Percentiles rank a stretch among this genome's conserved stretches.
phyloP scores from a whole-genome alignment of 192 early-diverging fungal species.

The Phlyctochytrium arcticum region DNA sequence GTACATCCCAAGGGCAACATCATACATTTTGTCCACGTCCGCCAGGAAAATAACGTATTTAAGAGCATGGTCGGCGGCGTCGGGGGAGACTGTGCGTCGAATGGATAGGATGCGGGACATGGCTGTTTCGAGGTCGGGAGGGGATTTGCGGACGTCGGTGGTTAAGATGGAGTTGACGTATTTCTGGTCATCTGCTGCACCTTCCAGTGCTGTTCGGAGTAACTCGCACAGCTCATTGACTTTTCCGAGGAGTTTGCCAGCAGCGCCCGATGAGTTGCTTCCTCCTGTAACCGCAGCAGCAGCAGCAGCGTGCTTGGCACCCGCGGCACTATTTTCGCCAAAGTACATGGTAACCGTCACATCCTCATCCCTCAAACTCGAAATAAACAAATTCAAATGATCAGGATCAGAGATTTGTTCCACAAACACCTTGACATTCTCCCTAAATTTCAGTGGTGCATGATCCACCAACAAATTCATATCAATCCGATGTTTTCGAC shows the following conservation, averaged over 20 bases:
- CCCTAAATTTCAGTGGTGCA: slow-evolving; percentile 61
- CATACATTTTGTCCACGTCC: slow-evolving; percentile 81
- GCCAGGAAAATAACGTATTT: slow-evolving; percentile 91
- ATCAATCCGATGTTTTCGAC: slow-evolving; percentile 89
- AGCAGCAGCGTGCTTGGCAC: not conserved
- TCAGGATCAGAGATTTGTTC: slow-evolving; percentile 74
- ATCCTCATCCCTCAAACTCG: slow-evolving; percentile 77
- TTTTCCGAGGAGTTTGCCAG: slow-evolving; percentile 43
- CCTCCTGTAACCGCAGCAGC: too few species aligned
- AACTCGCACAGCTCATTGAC: slow-evolving; percentile 71
- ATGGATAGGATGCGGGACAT: slow-evolving; percentile 64
- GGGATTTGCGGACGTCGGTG: slow-evolving; percentile 73
- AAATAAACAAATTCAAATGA: slow-evolving; percentile 86
- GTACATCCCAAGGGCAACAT: slow-evolving; percentile 91
- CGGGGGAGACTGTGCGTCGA: slow-evolving; percentile 48
- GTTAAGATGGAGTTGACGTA: slow-evolving; percentile 83
- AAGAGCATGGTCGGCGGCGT: slow-evolving; percentile 76
- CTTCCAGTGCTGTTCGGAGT: slow-evolving; percentile 60
- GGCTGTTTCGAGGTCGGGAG: slow-evolving; percentile 77
- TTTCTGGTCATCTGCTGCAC: slow-evolving; percentile 33
- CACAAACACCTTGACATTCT: slow-evolving; percentile 68
- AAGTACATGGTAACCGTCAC: slow-evolving; percentile 78
- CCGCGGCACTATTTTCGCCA: not conserved
- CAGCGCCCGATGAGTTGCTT: not conserved
- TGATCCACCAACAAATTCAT: slow-evolving; percentile 90